phyloP scores from a whole-genome alignment of 495 filamentous ascomycete genomes.

The Aspergillus nanangensis region DNA sequence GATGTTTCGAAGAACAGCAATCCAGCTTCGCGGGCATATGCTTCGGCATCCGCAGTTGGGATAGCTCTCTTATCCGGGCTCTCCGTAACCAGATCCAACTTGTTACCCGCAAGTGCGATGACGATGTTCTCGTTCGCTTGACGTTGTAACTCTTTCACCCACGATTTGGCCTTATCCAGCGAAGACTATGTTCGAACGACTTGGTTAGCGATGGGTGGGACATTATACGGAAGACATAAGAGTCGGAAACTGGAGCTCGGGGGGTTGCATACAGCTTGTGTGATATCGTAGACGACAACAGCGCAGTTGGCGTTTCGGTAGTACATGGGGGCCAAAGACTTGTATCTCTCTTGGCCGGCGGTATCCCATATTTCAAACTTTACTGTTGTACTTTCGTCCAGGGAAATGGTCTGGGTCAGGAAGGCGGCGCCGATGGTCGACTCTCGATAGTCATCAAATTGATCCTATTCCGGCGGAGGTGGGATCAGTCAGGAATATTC shows the following conservation, averaged over 20 bases:
- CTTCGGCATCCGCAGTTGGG: slow-evolving; percentile 80
- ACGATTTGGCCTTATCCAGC: slow-evolving; percentile 95
- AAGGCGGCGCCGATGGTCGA: slow-evolving; percentile 98
- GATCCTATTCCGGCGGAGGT: slow-evolving; percentile 57
- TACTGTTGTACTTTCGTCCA: slow-evolving; percentile 96
- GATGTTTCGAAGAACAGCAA: slow-evolving; percentile 97
- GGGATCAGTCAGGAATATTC: not conserved
- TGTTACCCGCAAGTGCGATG: slow-evolving; percentile 96
- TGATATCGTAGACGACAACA: slow-evolving; percentile 98
- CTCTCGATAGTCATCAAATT: slow-evolving; percentile 99
- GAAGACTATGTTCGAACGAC: slow-evolving; percentile 62
- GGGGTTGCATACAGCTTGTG: slow-evolving; percentile 74
- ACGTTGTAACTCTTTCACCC: slow-evolving; percentile 98
- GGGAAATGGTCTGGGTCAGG: slow-evolving; percentile 95
- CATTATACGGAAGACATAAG: not conserved
- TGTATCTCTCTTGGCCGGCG: slow-evolving; percentile 96
- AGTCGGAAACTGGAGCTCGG: slow-evolving; percentile 3
- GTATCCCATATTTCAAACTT: slow-evolving; percentile 99
- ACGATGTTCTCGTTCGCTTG: slow-evolving; percentile 99
- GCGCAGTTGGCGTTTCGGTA: slow-evolving; percentile 99
- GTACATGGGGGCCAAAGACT: slow-evolving; percentile 98
- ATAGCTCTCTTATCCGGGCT: slow-evolving; percentile 93
- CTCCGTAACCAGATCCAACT: slow-evolving; percentile 87
- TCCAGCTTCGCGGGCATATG: slow-evolving; percentile 88
- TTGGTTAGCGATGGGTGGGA: slow-evolving; percentile 7